Evolutionary conservation across 2,329 filamentous ascomycete species (phyloP).

Genomic region (Pleomassaria siparia): DNA sequence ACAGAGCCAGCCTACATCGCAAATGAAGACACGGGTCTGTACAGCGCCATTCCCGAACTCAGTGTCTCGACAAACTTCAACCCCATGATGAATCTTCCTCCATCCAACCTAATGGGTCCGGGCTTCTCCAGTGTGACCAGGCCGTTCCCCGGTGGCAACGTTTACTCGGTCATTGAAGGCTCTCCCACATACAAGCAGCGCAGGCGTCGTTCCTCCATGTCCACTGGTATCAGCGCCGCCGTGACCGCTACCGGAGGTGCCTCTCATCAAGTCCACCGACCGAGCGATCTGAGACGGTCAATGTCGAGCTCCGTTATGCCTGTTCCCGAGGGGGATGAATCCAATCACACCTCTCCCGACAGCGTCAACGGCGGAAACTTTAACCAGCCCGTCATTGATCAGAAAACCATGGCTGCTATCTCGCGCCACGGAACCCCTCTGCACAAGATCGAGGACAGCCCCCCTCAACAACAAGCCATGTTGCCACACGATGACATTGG

Average conservation of each 20-base stretch:
- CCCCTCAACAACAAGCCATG: slow-evolving; percentile 69
- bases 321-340: slow-evolving; percentile 77
- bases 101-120: slow-evolving; percentile 77
- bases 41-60: slow-evolving; percentile 91
- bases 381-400: slow-evolving; percentile 68
- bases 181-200: slow-evolving; percentile 99
- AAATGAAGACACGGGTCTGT: slow-evolving; percentile 94
- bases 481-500: slow-evolving; percentile 71
- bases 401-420: slow-evolving; percentile 72
- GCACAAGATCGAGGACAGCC: slow-evolving; percentile 79
- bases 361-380: slow-evolving; percentile 62
- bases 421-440: slow-evolving; percentile 91
- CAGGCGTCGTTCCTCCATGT: slow-evolving; percentile 88
- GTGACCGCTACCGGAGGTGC: slow-evolving; percentile 59
- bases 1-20: slow-evolving; percentile 95
- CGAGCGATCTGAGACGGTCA: slow-evolving; percentile 87
- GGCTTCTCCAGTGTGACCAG: slow-evolving; percentile 74
- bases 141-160: slow-evolving; percentile 71
- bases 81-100: slow-evolving; percentile 86
- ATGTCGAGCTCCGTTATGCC: slow-evolving; percentile 85
- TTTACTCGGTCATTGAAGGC: slow-evolving; percentile 95
- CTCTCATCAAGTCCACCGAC: slow-evolving; percentile 68
- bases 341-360: slow-evolving; percentile 75
- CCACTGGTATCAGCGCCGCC: slow-evolving; percentile 71
- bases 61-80: slow-evolving; percentile 75